A percentile compares a stretch with the other conserved stretches of the same genome.
These are phyloP conservation scores for Neonectria neomacrospora DNA, from an alignment of 2,329 filamentous ascomycete genomes.

Conservation along the genomic window DNA sequence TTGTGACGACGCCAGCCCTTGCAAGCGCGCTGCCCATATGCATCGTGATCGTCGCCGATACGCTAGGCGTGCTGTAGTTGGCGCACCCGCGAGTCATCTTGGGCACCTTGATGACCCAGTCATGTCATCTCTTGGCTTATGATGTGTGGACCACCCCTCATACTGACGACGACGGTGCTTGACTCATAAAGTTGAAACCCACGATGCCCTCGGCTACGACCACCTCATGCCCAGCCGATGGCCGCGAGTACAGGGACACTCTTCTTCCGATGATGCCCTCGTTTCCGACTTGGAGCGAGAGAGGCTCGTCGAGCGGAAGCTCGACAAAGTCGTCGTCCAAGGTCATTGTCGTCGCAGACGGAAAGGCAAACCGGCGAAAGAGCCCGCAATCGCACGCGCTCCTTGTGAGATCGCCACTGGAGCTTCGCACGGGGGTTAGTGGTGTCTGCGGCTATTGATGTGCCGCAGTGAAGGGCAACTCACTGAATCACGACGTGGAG, in stretches of 20 bases:
- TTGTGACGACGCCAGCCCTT: background rate
- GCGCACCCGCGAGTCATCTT: background rate
- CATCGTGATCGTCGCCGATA: constrained; percentile 13
- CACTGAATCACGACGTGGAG: constrained; percentile 59
- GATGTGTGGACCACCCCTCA: background rate
- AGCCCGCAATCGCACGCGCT: constrained; percentile 55
- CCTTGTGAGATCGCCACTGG: constrained; percentile 57
- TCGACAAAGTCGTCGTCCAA: constrained; percentile 45
- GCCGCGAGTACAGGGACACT: constrained; percentile 53
- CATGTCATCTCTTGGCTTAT: background rate
- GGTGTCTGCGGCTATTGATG: background rate
- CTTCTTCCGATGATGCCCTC: constrained; percentile 61
- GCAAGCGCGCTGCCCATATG: background rate
- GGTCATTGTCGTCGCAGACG: constrained; percentile 22
- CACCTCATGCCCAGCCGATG: constrained; percentile 37
- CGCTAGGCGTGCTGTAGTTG: background rate
- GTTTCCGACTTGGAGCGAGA: constrained; percentile 57
- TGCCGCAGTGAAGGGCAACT: constrained; percentile 30
- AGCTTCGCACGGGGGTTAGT: constrained; percentile 42
- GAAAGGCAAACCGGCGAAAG: constrained; percentile 53
- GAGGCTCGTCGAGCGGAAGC: constrained; percentile 50
- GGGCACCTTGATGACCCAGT: constrained; percentile 35
- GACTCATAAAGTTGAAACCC: constrained; percentile 56
- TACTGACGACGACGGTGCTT: constrained; percentile 23
- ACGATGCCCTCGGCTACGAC: constrained; percentile 62